Conservation (phyloP, 139 green algal genomes). For the Pleodorina starrii region DNA sequence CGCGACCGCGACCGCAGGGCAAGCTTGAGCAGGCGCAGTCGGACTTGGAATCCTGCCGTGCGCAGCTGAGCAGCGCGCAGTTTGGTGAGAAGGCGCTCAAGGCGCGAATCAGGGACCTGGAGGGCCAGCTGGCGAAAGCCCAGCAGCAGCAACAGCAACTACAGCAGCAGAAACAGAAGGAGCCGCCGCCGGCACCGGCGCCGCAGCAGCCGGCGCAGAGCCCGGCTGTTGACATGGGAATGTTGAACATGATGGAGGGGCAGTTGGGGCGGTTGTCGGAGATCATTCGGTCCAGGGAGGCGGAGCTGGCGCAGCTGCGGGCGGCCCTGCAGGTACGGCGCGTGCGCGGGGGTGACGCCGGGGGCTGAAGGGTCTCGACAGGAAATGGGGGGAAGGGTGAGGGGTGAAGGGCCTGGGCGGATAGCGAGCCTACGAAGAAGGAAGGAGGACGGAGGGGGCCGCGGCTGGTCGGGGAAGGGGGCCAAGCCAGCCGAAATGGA, state of each 20-base stretch:
- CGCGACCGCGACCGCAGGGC: too few relatives aligned
- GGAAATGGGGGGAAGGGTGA: too few relatives aligned
- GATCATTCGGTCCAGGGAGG: conserved; percentile 43
- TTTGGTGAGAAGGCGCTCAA: conserved; percentile 46
- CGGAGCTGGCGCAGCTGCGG: conserved; percentile 45
- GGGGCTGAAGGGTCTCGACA: too few relatives aligned
- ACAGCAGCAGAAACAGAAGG: not conserved
- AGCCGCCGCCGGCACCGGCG: not conserved
- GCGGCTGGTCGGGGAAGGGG: too few relatives aligned
- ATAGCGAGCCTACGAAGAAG: too few relatives aligned
- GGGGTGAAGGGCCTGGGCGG: too few relatives aligned
- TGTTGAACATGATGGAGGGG: conserved; percentile 54
- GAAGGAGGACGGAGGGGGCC: too few relatives aligned
- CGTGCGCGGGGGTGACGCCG: too few relatives aligned
- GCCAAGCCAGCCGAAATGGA: too few relatives aligned
- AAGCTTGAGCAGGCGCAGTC: conserved; percentile 7
- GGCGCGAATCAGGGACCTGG: conserved; percentile 41
- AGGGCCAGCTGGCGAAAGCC: conserved; percentile 9
- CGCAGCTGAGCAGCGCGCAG: conserved; percentile 31
- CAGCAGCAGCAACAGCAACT: conserved; percentile 32
- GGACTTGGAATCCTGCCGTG: not conserved
- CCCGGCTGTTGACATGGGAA: conserved; percentile 40
- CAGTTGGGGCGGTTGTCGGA: conserved; percentile 49
- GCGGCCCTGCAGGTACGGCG: conserved; percentile 28
- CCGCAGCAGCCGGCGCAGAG: not conserved